A percentile compares a stretch with the other conserved stretches of the same genome.
Conservation (phyloP, 192 early-diverging fungal species). For the Dissophora globulifera region DNA sequence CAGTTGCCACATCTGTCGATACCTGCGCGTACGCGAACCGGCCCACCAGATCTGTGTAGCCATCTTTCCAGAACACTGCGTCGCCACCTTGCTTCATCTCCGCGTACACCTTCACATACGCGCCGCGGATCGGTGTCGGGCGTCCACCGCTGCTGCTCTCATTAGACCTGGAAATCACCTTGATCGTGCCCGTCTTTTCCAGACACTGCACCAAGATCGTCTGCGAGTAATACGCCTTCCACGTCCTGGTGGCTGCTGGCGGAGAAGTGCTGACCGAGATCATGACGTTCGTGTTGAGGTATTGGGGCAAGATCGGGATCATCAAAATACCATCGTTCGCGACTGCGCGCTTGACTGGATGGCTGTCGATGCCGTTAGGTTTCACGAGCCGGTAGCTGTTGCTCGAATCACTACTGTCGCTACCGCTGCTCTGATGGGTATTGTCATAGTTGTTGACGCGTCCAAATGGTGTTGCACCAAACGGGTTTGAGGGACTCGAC, state of each 20-base stretch:
- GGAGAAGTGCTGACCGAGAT: slow-evolving; percentile 35
- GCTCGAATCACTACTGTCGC: slow-evolving; percentile 10
- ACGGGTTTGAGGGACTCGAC: too few relatives aligned
- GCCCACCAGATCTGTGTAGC: slow-evolving; percentile 61
- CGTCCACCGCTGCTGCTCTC: slow-evolving; percentile 13
- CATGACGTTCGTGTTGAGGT: slow-evolving; percentile 51
- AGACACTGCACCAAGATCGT: slow-evolving; percentile 52
- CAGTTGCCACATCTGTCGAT: slow-evolving; percentile 33
- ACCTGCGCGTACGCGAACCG: slow-evolving; percentile 60
- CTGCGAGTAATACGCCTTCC: slow-evolving; percentile 58
- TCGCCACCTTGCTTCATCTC: slow-evolving; percentile 44
- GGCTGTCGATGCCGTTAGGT: slow-evolving; percentile 35
- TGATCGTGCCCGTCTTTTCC: slow-evolving; percentile 53
- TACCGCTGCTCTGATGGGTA: not conserved
- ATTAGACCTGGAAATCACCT: slow-evolving; percentile 35
- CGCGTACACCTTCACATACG: slow-evolving; percentile 64
- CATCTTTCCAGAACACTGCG: slow-evolving; percentile 71
- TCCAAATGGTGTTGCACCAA: too few relatives aligned
- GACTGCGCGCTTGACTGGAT: slow-evolving; percentile 24
- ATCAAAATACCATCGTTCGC: slow-evolving; percentile 19
- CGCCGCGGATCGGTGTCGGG: slow-evolving; percentile 54
- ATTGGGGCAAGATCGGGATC: slow-evolving; percentile 43
- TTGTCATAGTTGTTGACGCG: too few relatives aligned
- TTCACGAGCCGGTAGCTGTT: slow-evolving; percentile 38
- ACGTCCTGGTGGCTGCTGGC: slow-evolving; percentile 24